A percentile compares a stretch with the other conserved stretches of the same genome.
These are phyloP conservation scores for Friedmanniomyces simplex DNA, from an alignment of 495 filamentous ascomycete species.

Conservation along the genomic window DNA sequence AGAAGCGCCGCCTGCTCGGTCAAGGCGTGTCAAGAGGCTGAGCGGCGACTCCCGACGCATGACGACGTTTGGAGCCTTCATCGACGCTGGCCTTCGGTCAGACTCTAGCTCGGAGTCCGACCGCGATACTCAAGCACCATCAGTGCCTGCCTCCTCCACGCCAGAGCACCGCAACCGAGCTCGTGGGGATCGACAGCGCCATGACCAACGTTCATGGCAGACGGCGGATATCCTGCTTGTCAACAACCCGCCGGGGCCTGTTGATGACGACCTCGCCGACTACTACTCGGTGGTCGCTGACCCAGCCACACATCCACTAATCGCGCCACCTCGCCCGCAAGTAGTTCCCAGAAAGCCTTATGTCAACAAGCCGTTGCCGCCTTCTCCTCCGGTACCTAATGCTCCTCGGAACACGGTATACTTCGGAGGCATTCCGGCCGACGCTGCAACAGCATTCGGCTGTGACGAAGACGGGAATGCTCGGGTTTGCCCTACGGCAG, in stretches of 20 bases:
- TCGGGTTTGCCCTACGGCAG: background rate
- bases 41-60: background rate
- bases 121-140: background rate
- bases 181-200: no score
- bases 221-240: background rate
- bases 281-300: background rate
- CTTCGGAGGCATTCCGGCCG: background rate
- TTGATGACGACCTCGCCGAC: background rate
- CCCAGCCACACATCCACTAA: background rate
- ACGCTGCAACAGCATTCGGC: background rate
- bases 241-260: background rate
- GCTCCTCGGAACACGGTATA: background rate
- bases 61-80: background rate
- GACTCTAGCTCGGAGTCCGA: background rate
- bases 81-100: background rate
- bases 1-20: background rate
- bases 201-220: no score
- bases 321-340: no score
- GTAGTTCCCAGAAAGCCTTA: background rate
- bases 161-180: no score
- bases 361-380: background rate
- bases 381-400: background rate
- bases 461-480: background rate
- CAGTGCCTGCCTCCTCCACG: background rate
- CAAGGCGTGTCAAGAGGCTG: background rate